Percentiles rank a stretch among this genome's conserved stretches.
These are phyloP conservation scores for Penicillium robsamsonii DNA, from an alignment of 495 filamentous ascomycete species.

Conservation along the genomic window DNA sequence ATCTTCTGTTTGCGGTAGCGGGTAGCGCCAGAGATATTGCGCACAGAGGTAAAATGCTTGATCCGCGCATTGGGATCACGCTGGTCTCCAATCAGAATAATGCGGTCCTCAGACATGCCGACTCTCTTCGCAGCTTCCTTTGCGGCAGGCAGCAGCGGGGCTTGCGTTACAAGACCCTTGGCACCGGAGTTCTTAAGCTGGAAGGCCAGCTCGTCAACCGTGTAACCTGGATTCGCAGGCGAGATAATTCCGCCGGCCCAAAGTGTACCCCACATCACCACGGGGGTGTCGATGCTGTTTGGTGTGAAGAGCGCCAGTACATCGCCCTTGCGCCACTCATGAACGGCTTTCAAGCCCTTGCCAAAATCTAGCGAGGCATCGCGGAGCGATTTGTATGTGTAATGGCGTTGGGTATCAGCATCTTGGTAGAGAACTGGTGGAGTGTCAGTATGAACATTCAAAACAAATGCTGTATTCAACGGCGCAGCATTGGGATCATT, in stretches of 20 bases:
- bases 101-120: conserved; percentile 60
- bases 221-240: conserved; percentile 87
- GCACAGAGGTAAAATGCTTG: conserved; percentile 76
- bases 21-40: conserved; percentile 53
- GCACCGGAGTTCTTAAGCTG: conserved; percentile 81
- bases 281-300: conserved; percentile 72
- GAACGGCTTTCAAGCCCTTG: conserved; percentile 66
- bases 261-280: conserved; percentile 71
- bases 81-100: conserved; percentile 78
- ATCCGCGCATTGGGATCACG: conserved; percentile 55
- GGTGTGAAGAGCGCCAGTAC: conserved; percentile 69
- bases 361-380: conserved; percentile 71
- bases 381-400: conserved; percentile 71
- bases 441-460: conserved; percentile 12
- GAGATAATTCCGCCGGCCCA: conserved; percentile 83
- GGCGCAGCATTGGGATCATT: background rate
- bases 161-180: conserved; percentile 73
- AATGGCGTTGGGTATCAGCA: conserved; percentile 65
- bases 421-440: conserved; percentile 78
- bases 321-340: conserved; percentile 79
- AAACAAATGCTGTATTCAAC: background rate
- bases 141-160: conserved; percentile 59
- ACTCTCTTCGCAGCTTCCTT: conserved; percentile 63
- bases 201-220: conserved; percentile 78
- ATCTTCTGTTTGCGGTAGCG: conserved; percentile 48